These are phyloP conservation scores for Perkinsus marinus DNA, from an alignment of 169 alveolate genomes.

Conservation along the genomic window DNA sequence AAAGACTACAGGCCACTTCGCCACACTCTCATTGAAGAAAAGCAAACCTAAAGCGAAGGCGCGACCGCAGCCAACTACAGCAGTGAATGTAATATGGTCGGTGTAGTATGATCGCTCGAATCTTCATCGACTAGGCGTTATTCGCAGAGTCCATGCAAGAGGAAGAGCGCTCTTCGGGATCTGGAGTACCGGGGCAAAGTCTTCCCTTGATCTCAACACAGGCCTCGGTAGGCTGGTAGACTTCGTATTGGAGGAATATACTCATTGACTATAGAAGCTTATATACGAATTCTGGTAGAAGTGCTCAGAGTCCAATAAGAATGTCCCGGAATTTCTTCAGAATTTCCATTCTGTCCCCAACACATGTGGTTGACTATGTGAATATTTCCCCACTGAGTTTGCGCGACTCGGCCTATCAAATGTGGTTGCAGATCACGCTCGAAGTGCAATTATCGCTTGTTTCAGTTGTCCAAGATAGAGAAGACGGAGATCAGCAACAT, in stretches of 20 bases:
- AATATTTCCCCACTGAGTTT: no score
- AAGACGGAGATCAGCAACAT: background rate
- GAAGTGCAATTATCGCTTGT: no score
- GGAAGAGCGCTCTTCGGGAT: background rate
- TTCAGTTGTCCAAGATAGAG: background rate
- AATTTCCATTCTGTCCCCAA: no score
- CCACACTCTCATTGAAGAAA: background rate
- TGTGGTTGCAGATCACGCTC: background rate
- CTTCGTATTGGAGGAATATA: background rate
- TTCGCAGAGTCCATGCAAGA: background rate
- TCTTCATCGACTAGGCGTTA: background rate
- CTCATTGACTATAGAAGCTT: no score
- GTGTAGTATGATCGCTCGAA: background rate
- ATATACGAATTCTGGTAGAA: no score
- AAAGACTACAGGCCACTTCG: background rate
- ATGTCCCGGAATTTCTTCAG: no score
- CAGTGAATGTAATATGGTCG: background rate
- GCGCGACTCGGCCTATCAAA: background rate
- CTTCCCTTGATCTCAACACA: background rate
- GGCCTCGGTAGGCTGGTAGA: background rate
- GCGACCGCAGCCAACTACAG: background rate
- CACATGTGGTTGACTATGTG: no score
- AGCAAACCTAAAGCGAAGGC: background rate
- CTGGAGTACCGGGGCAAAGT: background rate
- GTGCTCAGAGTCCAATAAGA: no score